phyloP scores from a whole-genome alignment of 192 early-diverging fungal species.

The Phlyctochytrium bullatum region DNA sequence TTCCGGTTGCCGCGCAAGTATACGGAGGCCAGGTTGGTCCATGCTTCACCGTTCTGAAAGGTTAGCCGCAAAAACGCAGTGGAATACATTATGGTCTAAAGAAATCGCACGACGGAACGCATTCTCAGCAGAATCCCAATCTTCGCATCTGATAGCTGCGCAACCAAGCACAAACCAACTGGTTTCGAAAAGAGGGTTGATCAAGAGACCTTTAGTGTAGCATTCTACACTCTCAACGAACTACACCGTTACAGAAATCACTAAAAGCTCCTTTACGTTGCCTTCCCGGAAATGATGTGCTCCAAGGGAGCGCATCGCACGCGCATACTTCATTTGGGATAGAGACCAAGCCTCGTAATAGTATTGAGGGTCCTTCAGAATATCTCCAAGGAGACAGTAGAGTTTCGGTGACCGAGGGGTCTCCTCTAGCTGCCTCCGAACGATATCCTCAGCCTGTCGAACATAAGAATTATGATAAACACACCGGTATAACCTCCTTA shows the following conservation, averaged over 20 bases:
- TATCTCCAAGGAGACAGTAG: slow-evolving; percentile 87
- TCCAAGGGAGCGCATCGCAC: slow-evolving; percentile 95
- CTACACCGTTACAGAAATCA: slow-evolving; percentile 15
- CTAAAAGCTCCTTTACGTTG: slow-evolving; percentile 38
- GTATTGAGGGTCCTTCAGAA: slow-evolving; percentile 68
- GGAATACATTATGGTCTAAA: slow-evolving; percentile 10
- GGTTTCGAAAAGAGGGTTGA: slow-evolving; percentile 94
- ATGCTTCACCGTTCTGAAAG: slow-evolving; percentile 83
- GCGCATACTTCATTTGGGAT: slow-evolving; percentile 74
- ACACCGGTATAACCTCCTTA: slow-evolving; percentile 39
- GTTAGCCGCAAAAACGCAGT: not conserved
- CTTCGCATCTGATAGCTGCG: slow-evolving; percentile 75
- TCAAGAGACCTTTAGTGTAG: slow-evolving; percentile 77
- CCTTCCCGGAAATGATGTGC: slow-evolving; percentile 68
- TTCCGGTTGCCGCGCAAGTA: slow-evolving; percentile 71
- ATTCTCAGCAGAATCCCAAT: slow-evolving; percentile 69
- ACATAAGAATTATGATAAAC: slow-evolving; percentile 3
- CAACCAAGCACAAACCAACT: slow-evolving; percentile 98
- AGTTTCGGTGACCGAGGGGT: slow-evolving; percentile 78
- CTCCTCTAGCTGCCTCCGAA: slow-evolving; percentile 61
- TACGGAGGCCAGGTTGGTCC: slow-evolving; percentile 92
- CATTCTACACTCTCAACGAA: slow-evolving; percentile 65
- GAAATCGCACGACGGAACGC: slow-evolving; percentile 57
- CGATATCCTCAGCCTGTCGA: slow-evolving; percentile 73
- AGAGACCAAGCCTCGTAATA: slow-evolving; percentile 90